Evolutionary conservation across 2,329 filamentous ascomycete species (phyloP).

Genomic region (Trichophyton schoenleinii): DNA sequence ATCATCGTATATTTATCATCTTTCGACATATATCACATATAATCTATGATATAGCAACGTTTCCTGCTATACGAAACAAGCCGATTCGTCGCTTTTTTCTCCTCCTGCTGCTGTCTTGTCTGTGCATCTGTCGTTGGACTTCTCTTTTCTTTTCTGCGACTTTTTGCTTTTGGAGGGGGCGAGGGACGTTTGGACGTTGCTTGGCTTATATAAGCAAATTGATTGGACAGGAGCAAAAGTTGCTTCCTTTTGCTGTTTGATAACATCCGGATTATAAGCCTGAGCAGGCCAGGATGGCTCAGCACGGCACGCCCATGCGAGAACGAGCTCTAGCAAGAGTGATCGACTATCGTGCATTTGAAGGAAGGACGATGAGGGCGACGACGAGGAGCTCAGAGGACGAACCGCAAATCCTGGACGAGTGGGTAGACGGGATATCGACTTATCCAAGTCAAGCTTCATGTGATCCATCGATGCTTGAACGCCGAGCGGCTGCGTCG

Average conservation of each 20-base stretch:
- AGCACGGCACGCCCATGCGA: neutral
- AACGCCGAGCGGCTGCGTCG: constrained; percentile 3
- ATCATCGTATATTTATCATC: neutral
- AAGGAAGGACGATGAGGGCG: neutral
- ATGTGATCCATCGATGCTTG: neutral
- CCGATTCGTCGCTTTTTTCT: neutral
- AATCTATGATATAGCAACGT: neutral
- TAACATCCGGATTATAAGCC: neutral
- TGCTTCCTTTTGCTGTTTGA: neutral
- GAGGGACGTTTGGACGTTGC: neutral
- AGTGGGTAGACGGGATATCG: neutral
- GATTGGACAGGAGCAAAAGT: neutral
- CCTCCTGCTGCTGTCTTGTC: neutral
- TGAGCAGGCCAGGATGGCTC: neutral
- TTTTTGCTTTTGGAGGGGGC: neutral
- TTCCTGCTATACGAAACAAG: neutral
- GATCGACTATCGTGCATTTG: neutral
- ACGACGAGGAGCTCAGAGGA: neutral
- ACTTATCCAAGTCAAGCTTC: neutral
- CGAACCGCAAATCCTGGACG: neutral
- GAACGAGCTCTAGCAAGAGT: neutral
- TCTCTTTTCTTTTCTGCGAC: neutral
- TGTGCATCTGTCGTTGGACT: neutral
- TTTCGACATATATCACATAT: neutral
- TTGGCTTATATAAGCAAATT: neutral